These are phyloP conservation scores for Candida nanaspora DNA, from an alignment of 805 yeast genomes.

Conservation along the genomic window DNA sequence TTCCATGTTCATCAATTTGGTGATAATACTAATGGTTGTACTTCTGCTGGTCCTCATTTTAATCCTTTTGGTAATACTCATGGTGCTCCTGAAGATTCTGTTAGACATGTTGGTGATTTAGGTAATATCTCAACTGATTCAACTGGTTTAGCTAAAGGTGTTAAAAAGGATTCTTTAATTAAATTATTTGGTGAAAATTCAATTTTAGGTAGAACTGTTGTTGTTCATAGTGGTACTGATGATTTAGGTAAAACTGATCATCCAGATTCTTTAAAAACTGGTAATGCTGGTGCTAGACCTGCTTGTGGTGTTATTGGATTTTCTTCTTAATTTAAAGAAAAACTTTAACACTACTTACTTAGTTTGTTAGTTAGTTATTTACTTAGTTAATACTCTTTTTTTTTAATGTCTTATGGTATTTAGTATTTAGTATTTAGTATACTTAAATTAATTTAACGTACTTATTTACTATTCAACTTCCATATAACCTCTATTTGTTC, in stretches of 20 bases:
- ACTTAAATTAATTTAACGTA: too few relatives aligned
- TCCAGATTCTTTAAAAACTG: conserved; percentile 87
- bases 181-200: conserved; percentile 83
- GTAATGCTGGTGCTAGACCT: conserved; percentile 97
- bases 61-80: conserved; percentile 85
- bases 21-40: conserved; percentile 98
- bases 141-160: conserved; percentile 85
- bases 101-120: conserved; percentile 90
- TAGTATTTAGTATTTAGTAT: neutral
- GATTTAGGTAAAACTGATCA: conserved; percentile 94
- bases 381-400: neutral
- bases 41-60: conserved; percentile 97
- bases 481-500: too few relatives aligned
- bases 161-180: conserved; percentile 68
- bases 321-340: conserved; percentile 29
- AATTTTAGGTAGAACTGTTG: conserved; percentile 91
- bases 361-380: neutral
- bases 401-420: neutral
- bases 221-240: conserved; percentile 87
- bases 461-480: too few relatives aligned
- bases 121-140: conserved; percentile 91
- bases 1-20: conserved; percentile 98
- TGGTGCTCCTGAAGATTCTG: conserved; percentile 83
- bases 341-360: neutral
- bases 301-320: conserved; percentile 98